Conservation (phyloP, 1,284 basidiomycete species). For the Ustilago loliicola region DNA sequence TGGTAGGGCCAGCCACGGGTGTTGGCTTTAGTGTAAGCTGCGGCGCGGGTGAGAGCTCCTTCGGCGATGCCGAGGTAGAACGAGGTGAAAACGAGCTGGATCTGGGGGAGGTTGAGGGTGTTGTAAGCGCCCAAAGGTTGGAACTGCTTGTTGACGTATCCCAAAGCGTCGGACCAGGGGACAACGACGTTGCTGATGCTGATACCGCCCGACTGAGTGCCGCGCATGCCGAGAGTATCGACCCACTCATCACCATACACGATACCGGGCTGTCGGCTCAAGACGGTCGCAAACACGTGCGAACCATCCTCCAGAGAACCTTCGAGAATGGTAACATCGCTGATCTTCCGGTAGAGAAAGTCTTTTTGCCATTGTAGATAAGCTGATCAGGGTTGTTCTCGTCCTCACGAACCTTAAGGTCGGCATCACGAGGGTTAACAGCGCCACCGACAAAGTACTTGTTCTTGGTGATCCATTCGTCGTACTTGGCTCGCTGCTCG, state of each 20-base stretch:
- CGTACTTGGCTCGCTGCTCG: conserved; percentile 54
- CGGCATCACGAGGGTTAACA: conserved; percentile 70
- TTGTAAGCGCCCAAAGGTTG: conserved; percentile 67
- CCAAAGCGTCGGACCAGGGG: conserved; percentile 64
- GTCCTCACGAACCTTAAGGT: conserved; percentile 61
- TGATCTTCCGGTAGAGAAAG: conserved; percentile 70
- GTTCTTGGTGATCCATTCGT: conserved; percentile 59
- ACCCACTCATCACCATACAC: conserved; percentile 70
- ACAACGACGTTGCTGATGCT: conserved; percentile 63
- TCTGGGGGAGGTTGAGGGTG: conserved; percentile 68
- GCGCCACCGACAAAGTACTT: conserved; percentile 68
- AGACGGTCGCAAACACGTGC: conserved; percentile 69
- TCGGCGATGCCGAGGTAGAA: conserved; percentile 71
- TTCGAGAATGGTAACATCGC: conserved; percentile 70
- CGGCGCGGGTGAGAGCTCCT: conserved; percentile 65
- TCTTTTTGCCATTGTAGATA: conserved; percentile 68
- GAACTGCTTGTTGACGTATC: conserved; percentile 58
- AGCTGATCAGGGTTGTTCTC: conserved; percentile 55
- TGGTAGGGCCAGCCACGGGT: conserved; percentile 69
- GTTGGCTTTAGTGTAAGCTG: conserved; percentile 65
- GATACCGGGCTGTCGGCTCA: conserved; percentile 65
- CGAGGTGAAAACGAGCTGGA: conserved; percentile 69
- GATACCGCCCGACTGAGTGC: conserved; percentile 66
- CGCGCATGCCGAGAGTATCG: conserved; percentile 70
- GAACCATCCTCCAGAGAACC: conserved; percentile 57